These are phyloP conservation scores for Quercus parvula DNA, from an alignment of 306 rosid genomes.

Conservation along the genomic window DNA sequence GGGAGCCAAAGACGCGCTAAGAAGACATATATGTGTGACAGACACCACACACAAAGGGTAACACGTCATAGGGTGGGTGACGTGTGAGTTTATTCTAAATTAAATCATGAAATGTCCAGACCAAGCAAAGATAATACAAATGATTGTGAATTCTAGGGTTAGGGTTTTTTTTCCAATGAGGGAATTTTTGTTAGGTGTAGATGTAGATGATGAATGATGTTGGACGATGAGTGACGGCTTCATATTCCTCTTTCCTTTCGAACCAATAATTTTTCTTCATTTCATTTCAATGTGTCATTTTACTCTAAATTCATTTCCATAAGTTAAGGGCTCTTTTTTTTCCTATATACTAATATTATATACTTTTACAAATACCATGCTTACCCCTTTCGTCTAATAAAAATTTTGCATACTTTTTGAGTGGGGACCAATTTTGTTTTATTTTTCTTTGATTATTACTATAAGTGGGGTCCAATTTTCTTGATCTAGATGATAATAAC, in stretches of 20 bases:
- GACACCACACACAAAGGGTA: conserved; percentile 18
- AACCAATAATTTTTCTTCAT: conserved; percentile 48
- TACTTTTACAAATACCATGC: neutral
- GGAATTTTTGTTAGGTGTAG: conserved; percentile 68
- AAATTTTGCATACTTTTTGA: too few relatives aligned
- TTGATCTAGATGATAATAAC: conserved; percentile 1
- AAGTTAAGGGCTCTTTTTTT: conserved; percentile 36
- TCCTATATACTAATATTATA: neutral
- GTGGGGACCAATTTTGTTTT: too few relatives aligned
- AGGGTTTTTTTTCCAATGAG: conserved; percentile 52
- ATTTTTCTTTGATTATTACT: neutral
- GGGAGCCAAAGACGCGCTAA: conserved; percentile 34
- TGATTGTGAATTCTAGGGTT: conserved; percentile 59
- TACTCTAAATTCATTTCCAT: conserved; percentile 33
- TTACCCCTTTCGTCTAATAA: too few relatives aligned
- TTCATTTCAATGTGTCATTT: conserved; percentile 15
- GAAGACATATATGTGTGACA: conserved; percentile 27
- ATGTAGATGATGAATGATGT: conserved; percentile 34
- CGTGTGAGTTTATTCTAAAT: conserved; percentile 55
- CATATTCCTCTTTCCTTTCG: conserved; percentile 49
- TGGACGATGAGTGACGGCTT: conserved; percentile 99
- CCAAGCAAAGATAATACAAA: conserved; percentile 34
- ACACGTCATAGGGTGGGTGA: conserved; percentile 62
- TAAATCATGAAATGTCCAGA: conserved; percentile 32
- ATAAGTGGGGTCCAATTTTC: conserved; percentile 21